Evolutionary conservation across 2,329 filamentous ascomycete species (phyloP), one percentile per base, ranked within the genome.

Genomic region (Ophiostoma sp.): DNA sequence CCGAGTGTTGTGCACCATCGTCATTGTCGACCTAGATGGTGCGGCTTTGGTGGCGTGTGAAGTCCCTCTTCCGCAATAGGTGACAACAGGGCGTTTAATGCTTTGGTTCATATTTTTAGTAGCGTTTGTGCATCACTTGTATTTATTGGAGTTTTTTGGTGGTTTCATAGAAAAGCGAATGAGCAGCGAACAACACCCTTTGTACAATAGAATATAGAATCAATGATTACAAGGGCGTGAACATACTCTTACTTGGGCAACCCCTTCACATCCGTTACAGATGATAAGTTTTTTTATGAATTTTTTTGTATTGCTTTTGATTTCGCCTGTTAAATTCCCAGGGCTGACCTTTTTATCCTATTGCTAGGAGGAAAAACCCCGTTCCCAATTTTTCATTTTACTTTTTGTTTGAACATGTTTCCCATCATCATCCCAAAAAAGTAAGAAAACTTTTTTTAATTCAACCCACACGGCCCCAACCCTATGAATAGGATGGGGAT

Each of bases 1-100:
- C 73, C 5, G 71, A 72, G 40, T 73, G 72, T 41, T 73, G 72
- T 42, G 44, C 64, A 7, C 55, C 63, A 18, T 1, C n/a, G n/a
- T 11, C 55, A 3, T 6, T 27, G 27, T 9, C 52, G 5, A 11
- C 63, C 45, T 36, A 68, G 58, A 9, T 55, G 66, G 42, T 12
- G 65, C 63, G 18, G 64, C 4, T 1, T 14, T 14, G 16, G 27
- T 47, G 9, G 14, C 12, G 11, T 5, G 2, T n/a, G 52, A 11
- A 5, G 7, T 42, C 45, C 9, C 7, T 58, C 12, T 27, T 27
- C 3, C 18, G 2, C 55, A 41, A 41, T 12, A 36, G 47, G 45
- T 60, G 18, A 27, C 27, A 64, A 40, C 40, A 8, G 9, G 3
- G 16, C 47, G 49, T 44, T 49, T 44, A 52, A 44, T 18, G n/a